Conservation (phyloP, 306 rosid species). For the Canavalia ensiformis region DNA sequence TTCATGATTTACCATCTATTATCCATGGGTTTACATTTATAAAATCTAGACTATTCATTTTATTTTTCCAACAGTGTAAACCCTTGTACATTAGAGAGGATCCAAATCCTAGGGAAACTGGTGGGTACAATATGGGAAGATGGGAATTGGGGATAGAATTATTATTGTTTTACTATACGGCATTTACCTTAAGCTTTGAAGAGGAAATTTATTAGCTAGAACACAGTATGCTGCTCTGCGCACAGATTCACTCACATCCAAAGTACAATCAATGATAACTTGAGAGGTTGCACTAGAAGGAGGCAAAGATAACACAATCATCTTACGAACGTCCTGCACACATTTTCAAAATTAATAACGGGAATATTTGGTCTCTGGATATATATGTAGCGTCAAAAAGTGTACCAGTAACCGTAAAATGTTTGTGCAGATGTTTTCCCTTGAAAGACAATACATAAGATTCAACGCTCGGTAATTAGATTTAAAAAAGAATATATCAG, state of each 20-base stretch:
- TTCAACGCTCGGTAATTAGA: not conserved
- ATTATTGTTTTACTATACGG: not conserved
- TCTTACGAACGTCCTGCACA: slow-evolving; percentile 91
- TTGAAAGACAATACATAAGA: not conserved
- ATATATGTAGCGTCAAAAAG: slow-evolving; percentile 9
- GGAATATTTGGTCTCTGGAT: slow-evolving; percentile 20
- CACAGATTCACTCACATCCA: slow-evolving; percentile 91
- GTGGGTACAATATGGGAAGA: not conserved
- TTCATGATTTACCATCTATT: slow-evolving; percentile 17
- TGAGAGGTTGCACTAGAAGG: slow-evolving; percentile 83
- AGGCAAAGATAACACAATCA: slow-evolving; percentile 86
- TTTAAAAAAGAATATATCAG: not conserved
- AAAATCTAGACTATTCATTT: not conserved
- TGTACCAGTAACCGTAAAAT: slow-evolving; percentile 22
- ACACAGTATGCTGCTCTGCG: slow-evolving; percentile 90
- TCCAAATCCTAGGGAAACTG: slow-evolving; percentile 7
- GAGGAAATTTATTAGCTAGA: slow-evolving; percentile 92
- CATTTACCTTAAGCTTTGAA: slow-evolving; percentile 94
- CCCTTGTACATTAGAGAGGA: not conserved
- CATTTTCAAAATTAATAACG: slow-evolving; percentile 38
- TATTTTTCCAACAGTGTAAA: slow-evolving; percentile 16
- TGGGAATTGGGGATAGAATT: slow-evolving; percentile 4
- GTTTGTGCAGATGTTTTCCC: slow-evolving; percentile 11
- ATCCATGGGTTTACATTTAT: not conserved
- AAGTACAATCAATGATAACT: slow-evolving; percentile 83